These are phyloP conservation scores for Vigna reflexopilosa DNA, from an alignment of 306 rosid species.

Conservation along the genomic window DNA sequence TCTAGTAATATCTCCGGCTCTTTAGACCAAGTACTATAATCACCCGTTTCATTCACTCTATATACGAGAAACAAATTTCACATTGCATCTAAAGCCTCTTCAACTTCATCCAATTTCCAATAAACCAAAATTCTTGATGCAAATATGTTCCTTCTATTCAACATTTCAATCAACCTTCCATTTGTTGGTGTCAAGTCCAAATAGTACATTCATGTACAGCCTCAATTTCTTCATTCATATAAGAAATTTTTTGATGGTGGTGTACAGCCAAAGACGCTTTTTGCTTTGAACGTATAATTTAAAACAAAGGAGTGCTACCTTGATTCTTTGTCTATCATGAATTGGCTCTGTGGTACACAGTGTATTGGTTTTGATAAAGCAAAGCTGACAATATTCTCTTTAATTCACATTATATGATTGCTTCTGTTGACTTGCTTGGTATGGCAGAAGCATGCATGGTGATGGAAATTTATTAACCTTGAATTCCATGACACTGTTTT, in stretches of 20 bases:
- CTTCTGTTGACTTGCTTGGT: slow-evolving; percentile 26
- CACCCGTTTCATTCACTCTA: slow-evolving; percentile 40
- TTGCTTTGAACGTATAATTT: slow-evolving; percentile 31
- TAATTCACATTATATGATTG: slow-evolving; percentile 14
- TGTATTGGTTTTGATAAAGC: slow-evolving; percentile 19
- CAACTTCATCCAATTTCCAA: slow-evolving; percentile 45
- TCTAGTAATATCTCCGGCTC: slow-evolving; percentile 27
- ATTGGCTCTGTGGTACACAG: background rate
- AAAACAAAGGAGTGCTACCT: slow-evolving; percentile 26
- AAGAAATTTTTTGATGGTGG: slow-evolving; percentile 15
- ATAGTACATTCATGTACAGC: slow-evolving; percentile 33
- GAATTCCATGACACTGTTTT: slow-evolving; percentile 18
- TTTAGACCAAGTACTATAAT: slow-evolving; percentile 36
- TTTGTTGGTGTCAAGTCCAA: slow-evolving; percentile 17
- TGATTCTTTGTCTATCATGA: slow-evolving; percentile 21
- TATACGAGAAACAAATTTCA: slow-evolving; percentile 47
- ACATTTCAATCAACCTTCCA: slow-evolving; percentile 28
- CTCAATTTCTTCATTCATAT: slow-evolving; percentile 37
- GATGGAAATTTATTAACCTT: slow-evolving; percentile 8
- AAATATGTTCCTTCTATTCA: slow-evolving; percentile 35
- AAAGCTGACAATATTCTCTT: slow-evolving; percentile 26
- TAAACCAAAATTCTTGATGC: slow-evolving; percentile 37
- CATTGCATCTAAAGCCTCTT: slow-evolving; percentile 27
- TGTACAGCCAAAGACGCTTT: slow-evolving; percentile 19
- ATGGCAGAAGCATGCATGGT: slow-evolving; percentile 12